These are phyloP conservation scores for Centaurea solstitialis DNA, from an alignment of 129 eudicot species.

Conservation along the genomic window DNA sequence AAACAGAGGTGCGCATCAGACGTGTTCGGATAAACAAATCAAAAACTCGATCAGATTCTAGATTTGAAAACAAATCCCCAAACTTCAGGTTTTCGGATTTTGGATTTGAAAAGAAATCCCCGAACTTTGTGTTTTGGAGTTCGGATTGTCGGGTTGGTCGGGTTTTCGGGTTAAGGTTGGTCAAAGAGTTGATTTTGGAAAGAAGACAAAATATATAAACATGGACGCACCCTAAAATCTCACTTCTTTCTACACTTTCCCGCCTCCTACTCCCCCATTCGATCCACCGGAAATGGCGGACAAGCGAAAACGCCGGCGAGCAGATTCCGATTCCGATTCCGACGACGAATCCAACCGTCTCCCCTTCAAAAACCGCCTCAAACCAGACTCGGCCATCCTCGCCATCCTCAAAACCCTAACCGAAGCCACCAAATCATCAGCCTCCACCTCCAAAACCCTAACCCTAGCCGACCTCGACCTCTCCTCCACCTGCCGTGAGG, in stretches of 20 bases:
- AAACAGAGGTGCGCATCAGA: too few relatives aligned
- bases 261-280: constrained; percentile 24
- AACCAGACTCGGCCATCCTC: constrained; percentile 72
- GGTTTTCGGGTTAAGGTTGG: too few relatives aligned
- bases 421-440: constrained; percentile 32
- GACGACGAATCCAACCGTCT: constrained; percentile 45
- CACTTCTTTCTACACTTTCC: constrained; percentile 27
- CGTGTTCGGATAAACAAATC: too few relatives aligned
- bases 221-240: not conserved
- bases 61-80: too few relatives aligned
- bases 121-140: too few relatives aligned
- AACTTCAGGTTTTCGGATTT: too few relatives aligned
- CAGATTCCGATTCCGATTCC: constrained; percentile 47
- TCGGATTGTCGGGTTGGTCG: too few relatives aligned
- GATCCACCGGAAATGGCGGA: constrained; percentile 46
- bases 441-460: constrained; percentile 58
- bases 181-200: too few relatives aligned
- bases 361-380: constrained; percentile 67
- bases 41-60: too few relatives aligned
- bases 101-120: too few relatives aligned
- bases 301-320: constrained; percentile 68
- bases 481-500: constrained; percentile 84
- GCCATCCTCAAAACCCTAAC: constrained; percentile 55
- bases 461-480: constrained; percentile 72
- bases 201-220: not conserved